These are phyloP conservation scores for Chlorella sp. DNA, from an alignment of 139 green algal genomes.

Conservation along the genomic window DNA sequence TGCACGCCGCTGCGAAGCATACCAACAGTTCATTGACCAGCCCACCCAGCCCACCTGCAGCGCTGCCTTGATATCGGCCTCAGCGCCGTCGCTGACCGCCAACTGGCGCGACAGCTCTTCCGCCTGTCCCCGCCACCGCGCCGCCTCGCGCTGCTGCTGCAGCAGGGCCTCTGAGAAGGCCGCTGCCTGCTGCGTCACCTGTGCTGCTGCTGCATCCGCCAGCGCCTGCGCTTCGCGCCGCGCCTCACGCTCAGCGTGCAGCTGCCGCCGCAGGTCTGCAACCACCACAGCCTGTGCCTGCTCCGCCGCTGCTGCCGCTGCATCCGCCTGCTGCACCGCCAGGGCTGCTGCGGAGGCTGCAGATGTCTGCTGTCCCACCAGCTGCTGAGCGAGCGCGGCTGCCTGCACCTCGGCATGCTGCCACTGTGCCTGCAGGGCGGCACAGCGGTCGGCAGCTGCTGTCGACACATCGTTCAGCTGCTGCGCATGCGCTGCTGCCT, in stretches of 20 bases:
- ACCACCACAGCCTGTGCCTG: neutral
- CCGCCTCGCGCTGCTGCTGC: constrained; percentile 28
- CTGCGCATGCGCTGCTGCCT: neutral
- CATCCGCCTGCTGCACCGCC: neutral
- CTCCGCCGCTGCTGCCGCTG: neutral
- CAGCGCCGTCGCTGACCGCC: neutral
- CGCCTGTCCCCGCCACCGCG: neutral
- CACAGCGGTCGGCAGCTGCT: neutral
- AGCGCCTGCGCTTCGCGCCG: neutral
- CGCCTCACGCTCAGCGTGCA: neutral
- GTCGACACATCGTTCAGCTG: neutral
- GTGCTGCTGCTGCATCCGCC: neutral
- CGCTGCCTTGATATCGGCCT: neutral
- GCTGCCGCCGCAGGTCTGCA: constrained; percentile 23
- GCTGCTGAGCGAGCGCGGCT: neutral
- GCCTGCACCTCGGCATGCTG: neutral
- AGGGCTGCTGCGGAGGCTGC: neutral
- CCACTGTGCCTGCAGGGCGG: neutral
- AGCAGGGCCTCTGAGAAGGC: constrained; percentile 27
- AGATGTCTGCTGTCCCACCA: neutral
- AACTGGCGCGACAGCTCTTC: neutral
- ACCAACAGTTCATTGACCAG: too few relatives aligned
- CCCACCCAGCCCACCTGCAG: constrained; percentile 16
- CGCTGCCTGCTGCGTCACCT: constrained; percentile 15
- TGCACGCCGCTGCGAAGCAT: too few relatives aligned